A percentile compares a stretch with the other conserved stretches of the same genome.
Evolutionary conservation across 208 protist genomes (phyloP).

Genomic region (Acanthamoeba triangularis): DNA sequence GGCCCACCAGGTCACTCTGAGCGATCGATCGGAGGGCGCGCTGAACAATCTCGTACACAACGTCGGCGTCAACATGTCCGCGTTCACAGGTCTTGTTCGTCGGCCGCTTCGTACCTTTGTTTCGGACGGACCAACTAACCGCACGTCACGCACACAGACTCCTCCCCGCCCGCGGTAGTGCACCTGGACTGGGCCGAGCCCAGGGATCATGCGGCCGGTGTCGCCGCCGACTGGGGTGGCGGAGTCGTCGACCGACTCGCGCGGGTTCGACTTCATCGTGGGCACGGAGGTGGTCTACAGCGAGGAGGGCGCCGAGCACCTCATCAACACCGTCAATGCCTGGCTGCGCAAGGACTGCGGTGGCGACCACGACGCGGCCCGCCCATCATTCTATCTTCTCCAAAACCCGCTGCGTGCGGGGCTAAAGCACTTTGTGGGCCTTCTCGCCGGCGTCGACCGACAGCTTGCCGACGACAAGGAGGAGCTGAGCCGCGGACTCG

Average conservation of each 20-base stretch:
- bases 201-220: background rate
- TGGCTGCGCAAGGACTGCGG: background rate
- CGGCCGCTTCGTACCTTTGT: background rate
- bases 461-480: background rate
- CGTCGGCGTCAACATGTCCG: background rate
- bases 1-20: background rate
- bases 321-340: background rate
- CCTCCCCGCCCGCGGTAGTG: background rate
- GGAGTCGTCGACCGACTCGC: background rate
- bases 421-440: background rate
- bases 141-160: background rate
- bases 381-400: background rate
- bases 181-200: conserved; percentile 1
- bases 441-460: background rate
- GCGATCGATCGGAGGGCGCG: background rate
- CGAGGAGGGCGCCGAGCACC: background rate
- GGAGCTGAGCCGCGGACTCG: background rate
- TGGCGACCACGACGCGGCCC: background rate
- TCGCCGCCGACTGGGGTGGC: background rate
- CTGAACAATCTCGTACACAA: conserved; percentile 28
- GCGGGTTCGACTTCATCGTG: background rate
- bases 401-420: background rate
- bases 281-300: conserved; percentile 46
- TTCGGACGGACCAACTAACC: background rate
- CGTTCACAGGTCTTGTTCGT: background rate